Conservation (phyloP, 306 rosid genomes). For the Glycine soja region DNA sequence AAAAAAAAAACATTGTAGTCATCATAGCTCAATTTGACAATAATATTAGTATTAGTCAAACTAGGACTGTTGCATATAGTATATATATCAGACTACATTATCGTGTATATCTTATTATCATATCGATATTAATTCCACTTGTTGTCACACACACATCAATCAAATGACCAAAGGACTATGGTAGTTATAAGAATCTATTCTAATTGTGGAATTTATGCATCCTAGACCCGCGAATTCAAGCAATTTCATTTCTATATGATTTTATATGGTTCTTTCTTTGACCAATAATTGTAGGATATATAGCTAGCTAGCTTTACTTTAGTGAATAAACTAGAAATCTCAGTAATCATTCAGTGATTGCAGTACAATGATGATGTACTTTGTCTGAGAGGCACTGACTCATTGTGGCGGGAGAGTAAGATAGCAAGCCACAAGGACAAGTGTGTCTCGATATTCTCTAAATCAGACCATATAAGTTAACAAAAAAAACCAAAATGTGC, state of each 20-base stretch:
- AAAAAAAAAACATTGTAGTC: neutral
- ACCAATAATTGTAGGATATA: neutral
- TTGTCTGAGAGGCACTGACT: constrained; percentile 44
- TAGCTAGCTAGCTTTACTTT: constrained; percentile 38
- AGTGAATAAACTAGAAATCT: constrained; percentile 42
- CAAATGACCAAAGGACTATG: neutral
- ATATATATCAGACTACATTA: too few species aligned
- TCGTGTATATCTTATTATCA: too few species aligned
- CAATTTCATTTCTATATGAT: neutral
- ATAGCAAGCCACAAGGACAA: constrained; percentile 38
- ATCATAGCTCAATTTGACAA: neutral
- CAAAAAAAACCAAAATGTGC: too few species aligned
- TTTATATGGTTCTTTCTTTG: constrained; percentile 18
- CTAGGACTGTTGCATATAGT: neutral
- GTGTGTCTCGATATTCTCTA: constrained; percentile 45
- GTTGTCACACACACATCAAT: too few species aligned
- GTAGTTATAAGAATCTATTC: neutral
- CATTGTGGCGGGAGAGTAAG: constrained; percentile 32
- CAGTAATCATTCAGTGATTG: constrained; percentile 34
- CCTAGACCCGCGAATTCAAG: neutral
- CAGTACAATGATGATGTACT: constrained; percentile 43
- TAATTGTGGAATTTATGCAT: neutral
- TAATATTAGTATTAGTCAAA: neutral
- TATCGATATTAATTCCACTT: too few species aligned
- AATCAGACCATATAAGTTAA: too few species aligned